Base-by-base conservation (phyloP, 768 basidiomycete species). In the Termitomyces sp. region DNA sequence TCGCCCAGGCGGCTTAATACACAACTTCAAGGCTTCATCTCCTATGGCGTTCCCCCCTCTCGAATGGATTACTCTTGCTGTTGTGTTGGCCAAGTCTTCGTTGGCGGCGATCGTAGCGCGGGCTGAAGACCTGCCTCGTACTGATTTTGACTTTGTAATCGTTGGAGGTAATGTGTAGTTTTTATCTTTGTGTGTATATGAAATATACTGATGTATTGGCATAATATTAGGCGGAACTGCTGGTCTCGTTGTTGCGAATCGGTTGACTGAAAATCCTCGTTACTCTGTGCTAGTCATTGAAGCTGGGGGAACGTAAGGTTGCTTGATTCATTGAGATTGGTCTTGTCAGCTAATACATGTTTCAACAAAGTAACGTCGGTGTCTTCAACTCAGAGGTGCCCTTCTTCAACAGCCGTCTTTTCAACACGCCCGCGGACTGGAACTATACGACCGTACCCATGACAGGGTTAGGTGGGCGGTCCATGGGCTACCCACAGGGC, bases 111-210 rank as follows among this genome's bases (percentile, higher is more conserved):
- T 64, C 7, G 55, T 63, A 3, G 20, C 58, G 28, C 40, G 49
- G 7, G 32, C 53, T 7, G 48, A n/a, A n/a, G 64, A 63, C 48
- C 58, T 65, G 50, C 40, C 50, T 13, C 44, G 42, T 33, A 38
- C 36, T 16, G 28, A 54, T 26, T 69, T 64, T 59, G 68, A 69
- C 50, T 69, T 65, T 46, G 58, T 69, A 13, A 53, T 69, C n/a
- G 56, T 67, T n/a, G 68, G 68, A 61, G 66, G 68, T 67, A 40
- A 49, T 53, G 32, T 52, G 28, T 30, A 1, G 26, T 22, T 33
- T 24, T 8, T 28, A 32, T 38, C n/a, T 16, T 33, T 44, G 22
- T 18, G 49, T 58, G 49, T 36, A 52, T 35, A 13, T 28, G 18
- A 13, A 33, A 18, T 6, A 12, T 14, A 51, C 28, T 22, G 14